Evolutionary conservation across 2,329 filamentous ascomycete species (phyloP).

Genomic region (Verticillium klebahnii): DNA sequence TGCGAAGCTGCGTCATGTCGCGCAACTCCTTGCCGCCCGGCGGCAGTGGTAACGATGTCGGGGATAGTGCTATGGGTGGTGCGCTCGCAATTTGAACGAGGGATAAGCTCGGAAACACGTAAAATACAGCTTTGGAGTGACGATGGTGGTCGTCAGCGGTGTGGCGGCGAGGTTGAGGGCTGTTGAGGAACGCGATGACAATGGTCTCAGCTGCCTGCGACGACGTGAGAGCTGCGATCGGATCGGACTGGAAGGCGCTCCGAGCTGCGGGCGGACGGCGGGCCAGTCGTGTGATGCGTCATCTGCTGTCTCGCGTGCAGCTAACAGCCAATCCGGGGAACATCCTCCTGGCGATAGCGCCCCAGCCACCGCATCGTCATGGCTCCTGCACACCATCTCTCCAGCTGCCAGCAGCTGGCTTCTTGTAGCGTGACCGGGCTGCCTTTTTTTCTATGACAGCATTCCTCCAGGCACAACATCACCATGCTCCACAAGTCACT

Average conservation of each 20-base stretch:
- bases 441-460: too few relatives aligned
- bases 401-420: too few relatives aligned
- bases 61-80: neutral
- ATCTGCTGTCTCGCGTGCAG: neutral
- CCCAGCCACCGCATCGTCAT: too few relatives aligned
- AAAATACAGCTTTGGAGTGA: neutral
- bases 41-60: neutral
- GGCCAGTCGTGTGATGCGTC: neutral
- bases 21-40: neutral
- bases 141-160: neutral
- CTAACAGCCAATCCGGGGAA: neutral
- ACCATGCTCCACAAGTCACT: too few relatives aligned
- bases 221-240: neutral
- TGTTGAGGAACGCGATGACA: neutral
- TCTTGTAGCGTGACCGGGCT: too few relatives aligned
- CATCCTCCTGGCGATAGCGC: neutral
- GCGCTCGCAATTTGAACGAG: neutral
- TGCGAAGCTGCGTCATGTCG: constrained; percentile 7
- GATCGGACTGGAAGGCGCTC: neutral
- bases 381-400: too few relatives aligned
- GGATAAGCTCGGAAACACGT: neutral
- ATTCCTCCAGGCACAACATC: too few relatives aligned
- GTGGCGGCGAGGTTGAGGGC: neutral
- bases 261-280: neutral
- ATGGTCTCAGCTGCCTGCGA: neutral